Evolutionary conservation across 495 filamentous ascomycete species (phyloP), one percentile per base, ranked within the genome.

Genomic region (Podospora pseudoanserina): DNA sequence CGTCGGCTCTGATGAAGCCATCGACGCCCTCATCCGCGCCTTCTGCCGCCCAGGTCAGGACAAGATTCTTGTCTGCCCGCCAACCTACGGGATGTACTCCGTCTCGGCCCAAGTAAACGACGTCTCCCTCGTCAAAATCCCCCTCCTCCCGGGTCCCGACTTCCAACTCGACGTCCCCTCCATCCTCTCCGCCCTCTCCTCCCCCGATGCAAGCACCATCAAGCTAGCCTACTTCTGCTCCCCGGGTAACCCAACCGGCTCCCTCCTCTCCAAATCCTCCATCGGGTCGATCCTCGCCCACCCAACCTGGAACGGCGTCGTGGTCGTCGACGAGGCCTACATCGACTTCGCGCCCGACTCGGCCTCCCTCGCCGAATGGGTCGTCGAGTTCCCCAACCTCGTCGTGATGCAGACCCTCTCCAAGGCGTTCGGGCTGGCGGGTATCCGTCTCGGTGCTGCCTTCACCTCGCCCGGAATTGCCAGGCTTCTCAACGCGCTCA

Each of bases 81-180:
- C 96, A 0, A 99, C 95, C 0, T 99, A 99, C 80, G 95, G 95
- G 73, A 99, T 99, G 95, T 98, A 99, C 80, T 84, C 87, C 26
- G 95, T 98, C 19, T 95, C 91, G 60, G 95, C 96, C 0, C 89
- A 94, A 72, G 89, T 96, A 67, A 99, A 99, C 80, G 96, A 98
- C 73, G 80, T 99, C 27, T 85, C 85, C 18, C 84, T 98, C 7
- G 90, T 96, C 73, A 92, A 91, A 75, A 89, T 97, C 19, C 91
- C 92, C 2, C 81, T 98, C n/a, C 73, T 82, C 0, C 76, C 79
- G 0, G 84, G 83, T 0, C 84, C 83, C 0, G 81, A 75, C 20
- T 98, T 98, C 79, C 82, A 79, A 54, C 80, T 96, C 34, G 90
- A 93, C 73, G 82, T 90, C 0, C 80, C 85, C 7, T 86, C 87